A percentile compares a stretch with the other conserved stretches of the same genome.
Conservation (phyloP, 2,329 filamentous ascomycete species). For the Westerdykella aurantiaca region DNA sequence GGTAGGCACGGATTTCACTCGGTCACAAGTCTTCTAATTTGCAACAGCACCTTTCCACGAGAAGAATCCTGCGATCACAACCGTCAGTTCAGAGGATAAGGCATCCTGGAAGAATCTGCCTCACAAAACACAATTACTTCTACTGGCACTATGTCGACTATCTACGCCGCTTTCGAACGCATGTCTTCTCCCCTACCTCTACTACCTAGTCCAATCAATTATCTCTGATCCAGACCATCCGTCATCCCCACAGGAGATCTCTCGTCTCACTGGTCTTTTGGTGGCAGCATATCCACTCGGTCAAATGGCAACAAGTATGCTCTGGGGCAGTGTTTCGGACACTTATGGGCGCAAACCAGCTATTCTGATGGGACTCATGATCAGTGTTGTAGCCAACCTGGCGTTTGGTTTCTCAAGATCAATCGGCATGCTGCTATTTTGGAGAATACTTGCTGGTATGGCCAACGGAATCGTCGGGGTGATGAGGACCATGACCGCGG, state of each 20-base stretch:
- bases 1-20: constrained; percentile 2
- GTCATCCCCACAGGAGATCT: constrained; percentile 55
- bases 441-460: constrained; percentile 59
- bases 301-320: constrained; percentile 72
- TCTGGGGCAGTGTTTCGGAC: constrained; percentile 68
- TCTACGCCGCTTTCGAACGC: constrained; percentile 77
- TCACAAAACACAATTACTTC: constrained; percentile 65
- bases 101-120: constrained; percentile 68
- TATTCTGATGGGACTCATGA: constrained; percentile 65
- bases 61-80: constrained; percentile 2
- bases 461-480: constrained; percentile 67
- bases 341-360: constrained; percentile 68
- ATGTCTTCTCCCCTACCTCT: constrained; percentile 60
- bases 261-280: constrained; percentile 68
- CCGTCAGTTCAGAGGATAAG: constrained; percentile 32
- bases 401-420: constrained; percentile 62
- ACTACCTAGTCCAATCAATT: constrained; percentile 77
- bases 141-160: constrained; percentile 70
- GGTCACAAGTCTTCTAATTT: not conserved
- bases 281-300: constrained; percentile 72
- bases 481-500: constrained; percentile 66
- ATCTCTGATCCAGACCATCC: constrained; percentile 40
- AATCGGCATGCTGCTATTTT: constrained; percentile 58
- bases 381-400: constrained; percentile 58
- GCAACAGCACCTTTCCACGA: constrained; percentile 1